A percentile compares a stretch with the other conserved stretches of the same genome.
phyloP scores from a whole-genome alignment of 139 green algal species.

The Coelastrella sp. region DNA sequence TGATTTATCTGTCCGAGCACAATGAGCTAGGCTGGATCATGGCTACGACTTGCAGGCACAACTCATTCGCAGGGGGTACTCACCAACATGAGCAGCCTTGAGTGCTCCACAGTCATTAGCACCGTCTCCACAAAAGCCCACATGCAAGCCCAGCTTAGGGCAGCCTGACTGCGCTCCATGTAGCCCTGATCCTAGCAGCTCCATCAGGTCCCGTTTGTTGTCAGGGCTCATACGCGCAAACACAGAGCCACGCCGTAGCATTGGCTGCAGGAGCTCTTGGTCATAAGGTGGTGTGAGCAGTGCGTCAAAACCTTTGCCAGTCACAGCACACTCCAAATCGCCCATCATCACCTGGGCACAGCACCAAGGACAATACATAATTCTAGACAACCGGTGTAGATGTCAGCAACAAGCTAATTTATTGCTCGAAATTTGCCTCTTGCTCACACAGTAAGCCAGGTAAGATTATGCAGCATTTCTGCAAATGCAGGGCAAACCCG shows the following conservation, averaged over 20 bases:
- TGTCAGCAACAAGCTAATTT: neutral
- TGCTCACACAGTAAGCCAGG: too few species aligned
- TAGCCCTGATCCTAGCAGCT: conserved; percentile 64
- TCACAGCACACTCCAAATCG: conserved; percentile 68
- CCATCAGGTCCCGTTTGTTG: conserved; percentile 69
- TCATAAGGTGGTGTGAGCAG: neutral
- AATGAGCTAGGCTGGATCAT: neutral
- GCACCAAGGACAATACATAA: too few species aligned
- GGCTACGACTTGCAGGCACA: neutral
- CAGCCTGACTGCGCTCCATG: conserved; percentile 13
- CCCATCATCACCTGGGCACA: conserved; percentile 43
- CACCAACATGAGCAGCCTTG: conserved; percentile 68
- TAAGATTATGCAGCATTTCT: too few species aligned
- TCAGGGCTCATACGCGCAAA: conserved; percentile 65
- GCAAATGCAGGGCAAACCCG: too few species aligned
- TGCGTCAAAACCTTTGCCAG: conserved; percentile 70
- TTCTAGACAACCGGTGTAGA: neutral
- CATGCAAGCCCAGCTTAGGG: conserved; percentile 64
- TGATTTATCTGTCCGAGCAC: neutral
- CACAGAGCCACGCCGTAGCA: conserved; percentile 57
- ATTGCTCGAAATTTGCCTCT: too few species aligned
- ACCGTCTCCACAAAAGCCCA: conserved; percentile 75
- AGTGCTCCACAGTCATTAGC: conserved; percentile 75
- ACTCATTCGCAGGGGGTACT: neutral
- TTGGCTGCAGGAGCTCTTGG: conserved; percentile 45